Percentiles rank a stretch among this genome's conserved stretches.
Conservation (phyloP, 441 rosid genomes). For the Populus tomentosa region DNA sequence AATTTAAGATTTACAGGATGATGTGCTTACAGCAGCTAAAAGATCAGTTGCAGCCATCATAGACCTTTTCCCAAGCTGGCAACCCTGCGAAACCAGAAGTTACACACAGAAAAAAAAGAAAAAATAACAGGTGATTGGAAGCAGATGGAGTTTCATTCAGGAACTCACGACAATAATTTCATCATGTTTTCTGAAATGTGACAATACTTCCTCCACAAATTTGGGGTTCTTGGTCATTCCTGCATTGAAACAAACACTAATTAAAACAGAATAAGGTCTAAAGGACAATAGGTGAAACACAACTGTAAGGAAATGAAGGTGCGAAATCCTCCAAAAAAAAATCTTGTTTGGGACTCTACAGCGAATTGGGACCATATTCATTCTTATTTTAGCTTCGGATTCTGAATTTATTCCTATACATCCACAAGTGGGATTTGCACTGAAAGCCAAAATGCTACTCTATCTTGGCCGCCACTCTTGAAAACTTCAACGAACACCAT, state of each 20-base stretch:
- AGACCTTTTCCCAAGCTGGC: constrained; percentile 70
- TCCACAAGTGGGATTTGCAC: neutral
- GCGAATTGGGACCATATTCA: neutral
- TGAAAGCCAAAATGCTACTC: neutral
- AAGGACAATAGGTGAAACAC: neutral
- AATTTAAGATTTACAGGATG: neutral
- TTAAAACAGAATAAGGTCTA: neutral
- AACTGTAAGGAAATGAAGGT: neutral
- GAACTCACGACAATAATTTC: constrained; percentile 70
- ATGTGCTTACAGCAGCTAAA: constrained; percentile 56
- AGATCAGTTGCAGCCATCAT: constrained; percentile 82
- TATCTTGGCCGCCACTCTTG: neutral
- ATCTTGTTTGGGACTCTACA: neutral
- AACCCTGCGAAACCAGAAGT: constrained; percentile 45
- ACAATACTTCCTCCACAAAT: constrained; percentile 56
- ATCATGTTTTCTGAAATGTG: constrained; percentile 61
- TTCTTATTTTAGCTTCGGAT: neutral
- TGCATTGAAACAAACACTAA: constrained; percentile 16
- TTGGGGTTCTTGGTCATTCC: constrained; percentile 68
- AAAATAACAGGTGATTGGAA: too few relatives aligned
- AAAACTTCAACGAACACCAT: neutral
- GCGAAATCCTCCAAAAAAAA: neutral
- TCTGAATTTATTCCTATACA: neutral
- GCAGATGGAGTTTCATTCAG: neutral
- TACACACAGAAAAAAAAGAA: neutral